Percentiles rank a stretch among this genome's conserved stretches.
These are phyloP conservation scores for Bocquillonia castaneifolia DNA, from an alignment of 441 rosid species.

Conservation along the genomic window DNA sequence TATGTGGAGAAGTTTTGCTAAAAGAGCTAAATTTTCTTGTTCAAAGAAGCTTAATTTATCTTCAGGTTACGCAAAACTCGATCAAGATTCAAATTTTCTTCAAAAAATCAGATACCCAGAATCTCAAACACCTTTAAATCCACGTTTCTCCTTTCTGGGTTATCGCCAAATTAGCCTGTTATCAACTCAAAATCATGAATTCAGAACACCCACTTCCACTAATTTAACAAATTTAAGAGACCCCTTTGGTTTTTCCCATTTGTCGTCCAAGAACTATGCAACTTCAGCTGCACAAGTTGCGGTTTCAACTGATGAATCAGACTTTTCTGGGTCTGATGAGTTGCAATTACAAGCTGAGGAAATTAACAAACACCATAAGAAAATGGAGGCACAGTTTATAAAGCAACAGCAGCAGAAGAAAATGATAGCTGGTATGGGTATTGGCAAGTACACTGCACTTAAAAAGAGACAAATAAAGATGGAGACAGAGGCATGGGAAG, in stretches of 20 bases:
- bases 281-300: constrained; percentile 53
- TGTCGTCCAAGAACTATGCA: constrained; percentile 34
- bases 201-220: constrained; percentile 23
- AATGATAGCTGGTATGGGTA: constrained; percentile 53
- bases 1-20: constrained; percentile 77
- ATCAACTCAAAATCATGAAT: constrained; percentile 26
- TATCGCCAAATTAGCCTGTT: constrained; percentile 22
- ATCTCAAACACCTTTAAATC: constrained; percentile 14
- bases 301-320: constrained; percentile 62
- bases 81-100: constrained; percentile 10
- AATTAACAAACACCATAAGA: constrained; percentile 34
- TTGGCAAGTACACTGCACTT: constrained; percentile 43
- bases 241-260: constrained; percentile 21
- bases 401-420: constrained; percentile 25
- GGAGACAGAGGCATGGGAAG: constrained; percentile 95
- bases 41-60: constrained; percentile 34
- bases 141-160: constrained; percentile 22
- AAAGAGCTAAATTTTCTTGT: constrained; percentile 37
- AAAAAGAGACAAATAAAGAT: constrained; percentile 62
- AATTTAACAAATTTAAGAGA: constrained; percentile 15
- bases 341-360: constrained; percentile 46
- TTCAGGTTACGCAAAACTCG: constrained; percentile 13
- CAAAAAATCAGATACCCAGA: constrained; percentile 17
- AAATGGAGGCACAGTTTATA: constrained; percentile 23
- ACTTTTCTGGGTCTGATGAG: constrained; percentile 68